Base-by-base conservation (phyloP, 1,284 basidiomycete species). In the Polyporus tsugae region DNA sequence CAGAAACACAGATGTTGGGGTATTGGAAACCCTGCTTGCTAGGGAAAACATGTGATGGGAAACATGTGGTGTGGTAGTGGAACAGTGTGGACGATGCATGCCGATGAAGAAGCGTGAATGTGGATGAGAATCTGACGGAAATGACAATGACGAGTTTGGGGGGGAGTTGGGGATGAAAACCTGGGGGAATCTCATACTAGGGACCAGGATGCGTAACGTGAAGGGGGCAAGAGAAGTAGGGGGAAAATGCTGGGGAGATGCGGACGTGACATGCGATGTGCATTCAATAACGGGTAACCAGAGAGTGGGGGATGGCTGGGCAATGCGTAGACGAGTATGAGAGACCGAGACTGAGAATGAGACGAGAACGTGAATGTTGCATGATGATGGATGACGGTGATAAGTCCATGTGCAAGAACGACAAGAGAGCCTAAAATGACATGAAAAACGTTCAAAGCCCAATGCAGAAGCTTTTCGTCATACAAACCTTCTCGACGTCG, bases 361-460 rank as follows among this genome's bases (percentile, higher is more conserved):
- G 64, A 53, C 42, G 60, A 29, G 25, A 33, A 35, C 29, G 46
- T 55, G 52, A 70, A 68, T 64, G 69, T 67, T 72, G 69, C 70
- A 66, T 66, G 71, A 75, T 76, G 76, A 49, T 70, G 72, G 75
- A 72, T 70, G 73, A 72, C 67, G 65, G 73, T 64, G 69, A 70
- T 42, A 64, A 75, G 76, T 76, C 75, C 72, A 71, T 78, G 76
- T 73, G 73, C 71, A 74, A 72, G 70, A 72, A 74, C 68, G 64
- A 68, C 65, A 41, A 19, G 66, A 70, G 44, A 74, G 75, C 75
- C 70, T 66, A 67, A 73, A 67, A 70, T 71, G 61, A 73, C 36
- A 41, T 15, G 39, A 25, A 73, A 35, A 55, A 55, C 29, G 68
- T 73, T 67, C 73, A 70, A 69, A 71, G 69, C 72, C 72, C 67